These are phyloP conservation scores for Ceratocystis ficicola DNA, from an alignment of 2,329 filamentous ascomycete species.

Conservation along the genomic window DNA sequence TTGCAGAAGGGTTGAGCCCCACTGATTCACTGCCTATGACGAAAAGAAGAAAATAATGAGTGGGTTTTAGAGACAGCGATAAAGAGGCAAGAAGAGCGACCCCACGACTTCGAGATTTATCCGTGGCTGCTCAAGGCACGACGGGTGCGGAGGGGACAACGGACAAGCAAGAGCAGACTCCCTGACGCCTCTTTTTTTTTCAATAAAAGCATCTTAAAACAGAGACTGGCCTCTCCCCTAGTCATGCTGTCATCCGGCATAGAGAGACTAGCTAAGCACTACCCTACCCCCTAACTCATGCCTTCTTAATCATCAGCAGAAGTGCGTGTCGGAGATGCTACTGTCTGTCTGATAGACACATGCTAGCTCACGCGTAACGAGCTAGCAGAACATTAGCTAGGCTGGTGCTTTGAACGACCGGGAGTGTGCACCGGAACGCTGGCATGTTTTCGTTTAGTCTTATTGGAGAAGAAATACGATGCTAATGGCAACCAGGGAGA, in stretches of 20 bases:
- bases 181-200: no score
- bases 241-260: no score
- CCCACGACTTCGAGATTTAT: not conserved
- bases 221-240: no score
- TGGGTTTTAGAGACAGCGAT: not conserved
- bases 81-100: not conserved
- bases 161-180: not conserved
- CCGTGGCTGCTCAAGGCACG: no score
- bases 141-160: not conserved
- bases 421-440: not conserved
- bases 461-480: not conserved
- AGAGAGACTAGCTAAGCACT: no score
- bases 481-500: not conserved
- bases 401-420: not conserved
- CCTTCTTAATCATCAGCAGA: not conserved
- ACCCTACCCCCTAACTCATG: no score
- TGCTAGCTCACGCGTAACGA: not conserved
- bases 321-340: not conserved
- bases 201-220: no score
- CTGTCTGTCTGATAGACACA: not conserved
- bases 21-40: slow-evolving; percentile 6
- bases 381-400: not conserved
- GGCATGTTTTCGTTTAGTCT: not conserved
- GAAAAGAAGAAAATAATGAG: not conserved
- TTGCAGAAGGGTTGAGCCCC: slow-evolving; percentile 7